Conservation (phyloP, 1,139 yeast species). For the Debaryomyces fabryi region DNA sequence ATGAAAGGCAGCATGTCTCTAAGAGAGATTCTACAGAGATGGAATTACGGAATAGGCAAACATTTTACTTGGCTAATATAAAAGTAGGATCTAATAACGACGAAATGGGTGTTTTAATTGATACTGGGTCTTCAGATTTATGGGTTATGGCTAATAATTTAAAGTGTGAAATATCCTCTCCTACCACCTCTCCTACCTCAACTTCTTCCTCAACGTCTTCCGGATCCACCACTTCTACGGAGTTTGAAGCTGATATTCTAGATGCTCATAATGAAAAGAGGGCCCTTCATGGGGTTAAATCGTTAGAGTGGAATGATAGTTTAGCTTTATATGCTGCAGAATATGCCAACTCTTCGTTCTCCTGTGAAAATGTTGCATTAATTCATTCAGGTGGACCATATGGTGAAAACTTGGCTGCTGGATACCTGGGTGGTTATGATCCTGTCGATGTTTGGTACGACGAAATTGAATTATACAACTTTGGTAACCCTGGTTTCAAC, state of each 20-base stretch:
- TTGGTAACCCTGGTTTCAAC: slow-evolving; percentile 44
- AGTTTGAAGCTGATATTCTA: slow-evolving; percentile 40
- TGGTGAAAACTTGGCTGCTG: too few species aligned
- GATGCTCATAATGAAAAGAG: slow-evolving; percentile 55
- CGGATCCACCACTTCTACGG: slow-evolving; percentile 18
- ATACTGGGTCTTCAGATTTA: too few species aligned
- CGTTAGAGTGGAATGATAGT: slow-evolving; percentile 50
- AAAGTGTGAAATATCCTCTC: too few species aligned
- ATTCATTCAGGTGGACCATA: slow-evolving; percentile 54
- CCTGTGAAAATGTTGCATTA: slow-evolving; percentile 56
- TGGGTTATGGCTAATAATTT: too few species aligned
- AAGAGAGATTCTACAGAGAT: too few species aligned
- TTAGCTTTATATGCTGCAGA: slow-evolving; percentile 51
- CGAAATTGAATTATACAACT: slow-evolving; percentile 57
- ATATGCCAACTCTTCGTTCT: slow-evolving; percentile 45
- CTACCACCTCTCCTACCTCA: slow-evolving; percentile 26
- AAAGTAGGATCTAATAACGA: too few species aligned
- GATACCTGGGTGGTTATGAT: slow-evolving; percentile 44
- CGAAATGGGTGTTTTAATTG: too few species aligned
- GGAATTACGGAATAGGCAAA: too few species aligned
- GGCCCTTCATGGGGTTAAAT: slow-evolving; percentile 53
- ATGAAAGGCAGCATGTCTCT: too few species aligned
- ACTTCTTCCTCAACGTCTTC: slow-evolving; percentile 22
- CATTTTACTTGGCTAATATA: too few species aligned
- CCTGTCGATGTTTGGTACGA: slow-evolving; percentile 70